Base-by-base conservation (phyloP, 495 filamentous ascomycete genomes). In the Podospora pseudocomata region DNA sequence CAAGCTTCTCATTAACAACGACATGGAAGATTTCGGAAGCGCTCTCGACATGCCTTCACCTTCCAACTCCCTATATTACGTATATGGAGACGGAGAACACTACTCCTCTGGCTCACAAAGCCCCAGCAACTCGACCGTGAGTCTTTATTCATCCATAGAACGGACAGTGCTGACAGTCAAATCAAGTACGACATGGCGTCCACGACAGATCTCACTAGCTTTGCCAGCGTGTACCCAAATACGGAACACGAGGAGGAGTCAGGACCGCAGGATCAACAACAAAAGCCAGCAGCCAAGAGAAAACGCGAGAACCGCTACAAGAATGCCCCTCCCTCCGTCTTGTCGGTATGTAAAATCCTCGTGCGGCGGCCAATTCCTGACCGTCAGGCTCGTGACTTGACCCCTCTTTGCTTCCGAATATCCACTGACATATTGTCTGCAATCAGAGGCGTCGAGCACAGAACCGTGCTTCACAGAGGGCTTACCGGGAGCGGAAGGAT, bases 401-500 rank as follows among this genome's bases (percentile, higher is more conserved):
- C 39, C 39, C 39, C 13, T 49, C 39, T 0, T 49, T 16, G 39
- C 2, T 49, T 56, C 55, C 27, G n/a, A 18, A 55, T 18, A 19
- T 23, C 2, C 26, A 18, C 60, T 39, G 60, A 66, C 76, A 78
- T 68, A 80, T 65, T 58, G 4, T 27, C 20, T 20, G 30, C 39
- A 58, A 63, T 44, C 72, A 87, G 85, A 79, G 85, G 18, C 82
- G 85, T 65, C 80, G 85, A 70, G 85, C 84, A 20, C 85, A 87
- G 73, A 87, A 87, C 70, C 81, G 85, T 58, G 84, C 83, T 66
- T 86, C 85, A 3, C 92, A 95, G 77, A 83, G 91, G 72, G 91
- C 91, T 32, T 95, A 94, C 71, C 90, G 92, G 60, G 91, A 94
- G 78, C 86, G 92, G 66, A 95, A 95, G 77, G 92, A 95, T 73